Evolutionary conservation across 2,329 filamentous ascomycete species (phyloP).

Genomic region (Pseudopyricularia javanii): DNA sequence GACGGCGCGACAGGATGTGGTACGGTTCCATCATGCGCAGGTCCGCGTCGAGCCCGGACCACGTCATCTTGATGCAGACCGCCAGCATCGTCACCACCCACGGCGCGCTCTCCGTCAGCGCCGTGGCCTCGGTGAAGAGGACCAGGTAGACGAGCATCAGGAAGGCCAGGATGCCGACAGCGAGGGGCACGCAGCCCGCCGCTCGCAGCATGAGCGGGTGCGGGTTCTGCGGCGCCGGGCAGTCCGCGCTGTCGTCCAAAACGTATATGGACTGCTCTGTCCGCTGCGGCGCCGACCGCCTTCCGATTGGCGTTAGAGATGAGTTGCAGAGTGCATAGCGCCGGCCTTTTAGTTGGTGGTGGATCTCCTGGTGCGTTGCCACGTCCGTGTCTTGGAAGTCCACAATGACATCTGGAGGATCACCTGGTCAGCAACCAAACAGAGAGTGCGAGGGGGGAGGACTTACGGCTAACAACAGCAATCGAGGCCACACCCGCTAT

Average conservation of each 20-base stretch:
- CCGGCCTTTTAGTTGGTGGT: slow-evolving; percentile 50
- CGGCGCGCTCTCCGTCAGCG: slow-evolving; percentile 47
- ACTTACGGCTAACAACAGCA: slow-evolving; percentile 49
- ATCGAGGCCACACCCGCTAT: slow-evolving; percentile 65
- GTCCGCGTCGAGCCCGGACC: slow-evolving; percentile 56
- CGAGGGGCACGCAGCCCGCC: slow-evolving; percentile 46
- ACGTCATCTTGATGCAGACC: slow-evolving; percentile 54
- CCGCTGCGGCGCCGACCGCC: slow-evolving; percentile 2
- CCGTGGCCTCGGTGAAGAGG: slow-evolving; percentile 43
- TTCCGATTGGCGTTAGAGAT: slow-evolving; percentile 43
- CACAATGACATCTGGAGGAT: slow-evolving; percentile 43
- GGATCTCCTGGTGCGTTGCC: slow-evolving; percentile 53
- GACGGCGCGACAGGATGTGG: slow-evolving; percentile 53
- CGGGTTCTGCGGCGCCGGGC: slow-evolving; percentile 41
- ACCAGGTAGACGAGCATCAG: slow-evolving; percentile 45
- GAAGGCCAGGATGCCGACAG: slow-evolving; percentile 44
- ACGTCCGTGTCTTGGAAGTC: slow-evolving; percentile 64
- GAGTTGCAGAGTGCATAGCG: slow-evolving; percentile 61
- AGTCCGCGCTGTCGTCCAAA: slow-evolving; percentile 28
- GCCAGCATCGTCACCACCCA: slow-evolving; percentile 55
- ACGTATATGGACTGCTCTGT: slow-evolving; percentile 24
- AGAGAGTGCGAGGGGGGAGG: not conserved
- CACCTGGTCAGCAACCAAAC: not conserved
- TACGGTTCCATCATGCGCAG: slow-evolving; percentile 66
- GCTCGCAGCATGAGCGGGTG: slow-evolving; percentile 58